Base-by-base conservation (phyloP, 257 asterid genomes). In the Solanum sejunctum region DNA sequence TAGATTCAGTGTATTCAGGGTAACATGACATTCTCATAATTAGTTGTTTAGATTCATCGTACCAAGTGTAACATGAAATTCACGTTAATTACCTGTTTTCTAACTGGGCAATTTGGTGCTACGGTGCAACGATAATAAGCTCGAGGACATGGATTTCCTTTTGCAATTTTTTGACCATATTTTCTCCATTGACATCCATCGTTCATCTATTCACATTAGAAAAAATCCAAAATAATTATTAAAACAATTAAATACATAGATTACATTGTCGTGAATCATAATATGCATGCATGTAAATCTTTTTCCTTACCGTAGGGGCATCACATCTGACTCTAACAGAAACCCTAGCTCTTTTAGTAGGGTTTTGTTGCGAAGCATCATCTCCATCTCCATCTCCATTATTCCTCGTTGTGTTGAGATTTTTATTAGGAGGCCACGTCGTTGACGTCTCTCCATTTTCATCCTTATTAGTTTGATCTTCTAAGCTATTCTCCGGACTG, bases 261-360 rank as follows among this genome's bases (percentile, higher is more conserved):
- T 75, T 23, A 49, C 2, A 49, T 75, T 8, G 15, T 15, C 8
- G 21, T 57, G 7, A n/a, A 45, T 45, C 17, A 77, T 9, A 77
- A 51, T 15, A 26, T 77, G 26, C 81, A 47, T 73, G 41, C 81
- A 75, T 51, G 28, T 13, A 3, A 3, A 15, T 28, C 39, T 70
- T 61, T 58, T 4, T 13, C 11, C 89, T 87, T 83, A 96, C 99
- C 71, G 98, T 95, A 75, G 98, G 97, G 17, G 98, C 89, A 85
- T 96, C 98, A 61, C 99, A 96, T 90, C 98, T 88, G 18, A 93
- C 93, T 81, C 98, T 90, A 36, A 96, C 96, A 41, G 99, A 96
- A 91, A 96, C 99, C 98, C 98, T 95, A 89, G 98, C 98, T 89
- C 96, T 88, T 84, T 96, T 96, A 21, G 91, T 84, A 55, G 98